Conservation (phyloP, 495 filamentous ascomycete species). For the Stereocaulon alpinum region DNA sequence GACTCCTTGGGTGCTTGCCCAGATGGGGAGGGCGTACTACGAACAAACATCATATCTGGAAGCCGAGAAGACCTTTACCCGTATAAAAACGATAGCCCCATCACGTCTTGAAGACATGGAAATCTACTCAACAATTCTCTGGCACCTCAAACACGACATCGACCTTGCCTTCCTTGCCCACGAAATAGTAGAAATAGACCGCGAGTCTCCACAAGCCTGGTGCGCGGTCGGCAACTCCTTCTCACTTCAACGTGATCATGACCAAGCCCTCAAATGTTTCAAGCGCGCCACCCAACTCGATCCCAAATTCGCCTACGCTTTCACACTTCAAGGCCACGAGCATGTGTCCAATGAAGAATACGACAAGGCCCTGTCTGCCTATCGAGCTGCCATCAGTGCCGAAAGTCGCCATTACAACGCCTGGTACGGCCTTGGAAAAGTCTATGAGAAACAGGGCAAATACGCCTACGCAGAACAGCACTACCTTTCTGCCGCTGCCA, state of each 20-base stretch:
- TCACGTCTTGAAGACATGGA: conserved; percentile 88
- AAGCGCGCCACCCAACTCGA: conserved; percentile 85
- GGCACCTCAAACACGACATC: conserved; percentile 86
- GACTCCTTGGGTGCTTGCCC: conserved; percentile 88
- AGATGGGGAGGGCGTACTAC: conserved; percentile 80
- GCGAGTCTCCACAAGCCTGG: conserved; percentile 88
- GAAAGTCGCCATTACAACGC: conserved; percentile 92
- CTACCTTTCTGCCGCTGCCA: conserved; percentile 71
- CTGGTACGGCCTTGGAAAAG: conserved; percentile 88
- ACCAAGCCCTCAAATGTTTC: conserved; percentile 90
- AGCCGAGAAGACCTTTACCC: conserved; percentile 73
- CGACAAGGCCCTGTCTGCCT: conserved; percentile 80
- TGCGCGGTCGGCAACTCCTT: conserved; percentile 91
- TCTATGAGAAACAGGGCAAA: conserved; percentile 90
- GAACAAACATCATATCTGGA: conserved; percentile 77
- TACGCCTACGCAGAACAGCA: conserved; percentile 83
- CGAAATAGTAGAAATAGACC: conserved; percentile 73
- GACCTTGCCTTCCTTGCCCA: conserved; percentile 88
- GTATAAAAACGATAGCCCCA: conserved; percentile 63
- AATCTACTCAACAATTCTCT: conserved; percentile 92
- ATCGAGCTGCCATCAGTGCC: conserved; percentile 69
- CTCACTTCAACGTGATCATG: conserved; percentile 88
- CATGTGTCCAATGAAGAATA: conserved; percentile 95
- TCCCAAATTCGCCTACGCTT: conserved; percentile 87
- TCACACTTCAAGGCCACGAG: conserved; percentile 91